A percentile compares a stretch with the other conserved stretches of the same genome.
Evolutionary conservation across 352 stramenopile genomes (phyloP).

Genomic region (Globisporangium uncinulatum): DNA sequence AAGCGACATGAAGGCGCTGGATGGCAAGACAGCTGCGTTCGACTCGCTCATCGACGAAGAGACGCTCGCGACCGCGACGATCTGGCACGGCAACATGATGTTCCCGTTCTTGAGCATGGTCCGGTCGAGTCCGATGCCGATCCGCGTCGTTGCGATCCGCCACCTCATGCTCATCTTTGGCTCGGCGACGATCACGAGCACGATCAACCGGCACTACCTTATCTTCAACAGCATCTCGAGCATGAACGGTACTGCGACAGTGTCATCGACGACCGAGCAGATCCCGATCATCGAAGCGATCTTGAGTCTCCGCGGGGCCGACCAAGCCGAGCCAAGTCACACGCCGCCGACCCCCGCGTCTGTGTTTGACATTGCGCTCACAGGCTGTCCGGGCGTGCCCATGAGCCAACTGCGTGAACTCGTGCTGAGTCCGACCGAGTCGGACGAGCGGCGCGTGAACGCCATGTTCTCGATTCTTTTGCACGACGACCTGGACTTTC

Average conservation of each 20-base stretch:
- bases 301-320: slow-evolving; percentile 51
- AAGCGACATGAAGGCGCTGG: slow-evolving; percentile 39
- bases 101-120: slow-evolving; percentile 53
- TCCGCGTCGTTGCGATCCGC: slow-evolving; percentile 55
- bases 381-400: slow-evolving; percentile 38
- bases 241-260: slow-evolving; percentile 51
- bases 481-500: slow-evolving; percentile 62
- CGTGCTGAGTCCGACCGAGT: slow-evolving; percentile 46
- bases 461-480: slow-evolving; percentile 65
- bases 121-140: slow-evolving; percentile 43
- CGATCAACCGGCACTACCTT: slow-evolving; percentile 70
- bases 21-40: slow-evolving; percentile 39
- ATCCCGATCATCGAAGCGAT: slow-evolving; percentile 77
- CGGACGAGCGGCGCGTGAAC: slow-evolving; percentile 61
- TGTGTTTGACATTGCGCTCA: slow-evolving; percentile 50
- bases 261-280: slow-evolving; percentile 74
- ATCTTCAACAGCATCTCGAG: slow-evolving; percentile 77
- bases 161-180: slow-evolving; percentile 66
- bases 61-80: slow-evolving; percentile 35
- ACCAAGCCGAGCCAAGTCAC: slow-evolving; percentile 19
- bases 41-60: slow-evolving; percentile 55
- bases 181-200: slow-evolving; percentile 48
- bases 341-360: slow-evolving; percentile 18
- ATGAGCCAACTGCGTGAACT: slow-evolving; percentile 67
- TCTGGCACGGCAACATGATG: slow-evolving; percentile 71